Evolutionary conservation across 305 asterid species (phyloP).

Genomic region (Fraxinus nigra): DNA sequence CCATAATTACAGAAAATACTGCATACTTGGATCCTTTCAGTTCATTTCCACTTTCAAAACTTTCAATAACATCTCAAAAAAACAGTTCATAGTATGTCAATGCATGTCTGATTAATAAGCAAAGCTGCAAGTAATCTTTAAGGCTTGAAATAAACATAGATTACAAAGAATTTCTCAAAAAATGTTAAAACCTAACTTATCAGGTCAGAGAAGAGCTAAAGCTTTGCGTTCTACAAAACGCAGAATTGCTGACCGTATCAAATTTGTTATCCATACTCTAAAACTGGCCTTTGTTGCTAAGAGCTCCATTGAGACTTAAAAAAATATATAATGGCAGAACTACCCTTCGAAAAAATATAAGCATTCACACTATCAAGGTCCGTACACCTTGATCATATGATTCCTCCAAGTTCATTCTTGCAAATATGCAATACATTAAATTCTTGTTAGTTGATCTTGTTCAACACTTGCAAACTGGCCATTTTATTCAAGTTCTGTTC

Average conservation of each 20-base stretch:
- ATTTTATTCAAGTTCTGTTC: neutral
- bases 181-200: neutral
- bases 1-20: neutral
- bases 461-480: neutral
- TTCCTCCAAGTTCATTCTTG: neutral
- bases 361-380: neutral
- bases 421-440: neutral
- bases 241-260: neutral
- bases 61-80: neutral
- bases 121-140: neutral
- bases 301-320: neutral
- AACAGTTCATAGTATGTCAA: neutral
- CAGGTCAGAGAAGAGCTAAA: neutral
- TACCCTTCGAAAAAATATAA: neutral
- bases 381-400: neutral
- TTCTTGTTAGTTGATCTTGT: neutral
- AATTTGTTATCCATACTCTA: neutral
- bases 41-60: slow-evolving; percentile 2
- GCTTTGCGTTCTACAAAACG: neutral
- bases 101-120: slow-evolving; percentile 1
- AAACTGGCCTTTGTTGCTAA: neutral
- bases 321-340: neutral
- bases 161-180: neutral
- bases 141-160: neutral
- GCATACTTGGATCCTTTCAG: neutral